Evolutionary conservation across 805 yeast species (phyloP).

Genomic region (Teunomyces tritomae): DNA sequence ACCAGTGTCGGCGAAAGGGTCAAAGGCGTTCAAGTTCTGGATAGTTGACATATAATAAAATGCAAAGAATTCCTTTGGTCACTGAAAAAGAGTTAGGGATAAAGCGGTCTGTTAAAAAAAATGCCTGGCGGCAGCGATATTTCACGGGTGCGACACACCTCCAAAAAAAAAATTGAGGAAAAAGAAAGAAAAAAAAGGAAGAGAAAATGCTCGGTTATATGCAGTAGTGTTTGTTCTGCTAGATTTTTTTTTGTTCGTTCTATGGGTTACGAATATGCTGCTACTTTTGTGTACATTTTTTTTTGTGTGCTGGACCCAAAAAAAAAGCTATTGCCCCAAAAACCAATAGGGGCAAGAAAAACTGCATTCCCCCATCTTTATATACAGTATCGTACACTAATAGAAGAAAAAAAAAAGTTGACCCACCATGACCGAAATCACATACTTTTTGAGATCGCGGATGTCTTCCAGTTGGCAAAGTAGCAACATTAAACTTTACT

Average conservation of each 20-base stretch:
- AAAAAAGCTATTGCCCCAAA: not conserved
- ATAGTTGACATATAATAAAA: slow-evolving; percentile 69
- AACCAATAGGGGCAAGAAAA: not conserved
- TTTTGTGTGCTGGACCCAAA: not conserved
- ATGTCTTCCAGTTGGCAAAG: too few relatives aligned
- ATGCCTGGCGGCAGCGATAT: not conserved
- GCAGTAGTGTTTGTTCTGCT: not conserved
- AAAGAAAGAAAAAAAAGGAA: not conserved
- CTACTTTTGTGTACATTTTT: not conserved
- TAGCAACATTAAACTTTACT: too few relatives aligned
- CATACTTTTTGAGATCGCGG: too few relatives aligned
- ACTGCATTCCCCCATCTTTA: too few relatives aligned
- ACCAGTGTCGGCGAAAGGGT: slow-evolving; percentile 99
- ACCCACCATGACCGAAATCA: too few relatives aligned
- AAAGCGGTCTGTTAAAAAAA: not conserved
- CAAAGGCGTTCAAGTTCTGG: slow-evolving; percentile 79
- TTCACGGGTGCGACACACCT: not conserved
- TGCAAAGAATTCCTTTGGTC: not conserved
- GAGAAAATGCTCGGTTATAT: not conserved
- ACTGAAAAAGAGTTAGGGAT: slow-evolving; percentile 1
- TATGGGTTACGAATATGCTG: not conserved
- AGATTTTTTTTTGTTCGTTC: not conserved
- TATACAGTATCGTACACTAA: too few relatives aligned
- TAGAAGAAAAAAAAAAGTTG: too few relatives aligned
- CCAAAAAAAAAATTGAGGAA: not conserved